A percentile compares a stretch with the other conserved stretches of the same genome.
phyloP scores from a whole-genome alignment of 495 filamentous ascomycete species.

The Neurospora sp. region DNA sequence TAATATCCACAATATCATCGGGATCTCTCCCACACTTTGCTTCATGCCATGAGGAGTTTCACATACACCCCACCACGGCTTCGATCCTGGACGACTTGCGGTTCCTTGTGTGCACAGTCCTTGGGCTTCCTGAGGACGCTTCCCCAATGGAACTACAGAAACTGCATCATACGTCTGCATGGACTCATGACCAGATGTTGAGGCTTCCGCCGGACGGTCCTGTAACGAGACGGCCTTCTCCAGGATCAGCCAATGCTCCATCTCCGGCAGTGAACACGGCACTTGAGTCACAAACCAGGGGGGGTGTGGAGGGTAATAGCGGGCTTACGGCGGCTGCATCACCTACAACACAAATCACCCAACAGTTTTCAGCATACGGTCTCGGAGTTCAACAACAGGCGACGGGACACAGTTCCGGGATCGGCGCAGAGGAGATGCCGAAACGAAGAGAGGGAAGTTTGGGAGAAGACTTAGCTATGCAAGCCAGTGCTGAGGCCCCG shows the following conservation, averaged over 20 bases:
- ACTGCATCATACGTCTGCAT: constrained; percentile 21
- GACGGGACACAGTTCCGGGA: neutral
- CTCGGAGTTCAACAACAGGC: neutral
- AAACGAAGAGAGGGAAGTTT: neutral
- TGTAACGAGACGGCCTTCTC: neutral
- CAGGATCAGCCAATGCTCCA: constrained; percentile 2
- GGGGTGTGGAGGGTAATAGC: neutral
- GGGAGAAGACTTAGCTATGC: neutral
- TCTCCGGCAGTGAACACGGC: neutral
- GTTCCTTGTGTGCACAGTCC: constrained; percentile 21
- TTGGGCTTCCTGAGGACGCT: constrained; percentile 17
- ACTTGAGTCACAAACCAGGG: neutral
- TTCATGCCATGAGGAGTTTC: constrained; percentile 19
- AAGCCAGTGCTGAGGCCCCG: neutral
- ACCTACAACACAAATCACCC: neutral
- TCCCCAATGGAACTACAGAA: constrained; percentile 23
- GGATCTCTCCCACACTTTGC: constrained; percentile 15
- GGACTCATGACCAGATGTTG: constrained; percentile 25
- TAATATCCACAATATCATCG: constrained; percentile 11
- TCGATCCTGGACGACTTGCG: constrained; percentile 33
- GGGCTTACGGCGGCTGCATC: neutral
- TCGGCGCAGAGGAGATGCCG: neutral
- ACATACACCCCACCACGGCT: constrained; percentile 20
- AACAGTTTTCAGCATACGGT: neutral
- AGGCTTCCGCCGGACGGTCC: constrained; percentile 16